Base-by-base conservation (phyloP, 148 eudicot genomes). In the Polygonum aviculare region DNA sequence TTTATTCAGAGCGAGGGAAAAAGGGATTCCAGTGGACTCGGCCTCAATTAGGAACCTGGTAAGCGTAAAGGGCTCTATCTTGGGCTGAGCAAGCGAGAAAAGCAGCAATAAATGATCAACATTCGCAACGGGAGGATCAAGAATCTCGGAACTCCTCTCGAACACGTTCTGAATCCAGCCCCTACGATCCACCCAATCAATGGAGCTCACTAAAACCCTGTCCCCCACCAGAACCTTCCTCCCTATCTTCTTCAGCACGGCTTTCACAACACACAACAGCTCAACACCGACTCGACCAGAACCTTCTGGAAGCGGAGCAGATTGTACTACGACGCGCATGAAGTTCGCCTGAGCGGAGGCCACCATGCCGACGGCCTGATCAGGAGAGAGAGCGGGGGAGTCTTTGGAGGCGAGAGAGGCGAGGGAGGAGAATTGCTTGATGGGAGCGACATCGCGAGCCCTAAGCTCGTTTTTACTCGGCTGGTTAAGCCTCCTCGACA, bases 31-130 rank as follows among this genome's bases (percentile, higher is more conserved):
- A 4, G 91, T 79, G 5, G 97, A 92, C 76, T 94, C 97, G 5
- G 98, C 98, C 76, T 94, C 98, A 44, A 94, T 87, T 78, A 94
- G 79, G 69, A 94, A 94, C 90, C 97, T 87, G 52, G 97, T 92
- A 36, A 94, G 86, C 59, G 77, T 69, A 77, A 83, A 90, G 7
- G 90, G 87, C 74, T 94, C 96, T 4, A 92, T 18, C 75, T 86
- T 92, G 22, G 96, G 98, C 81, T 89, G 90, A 16, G 92, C 93
- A 85, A 94, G 77, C 0, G 97, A 92, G 75, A 94, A 94, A 63
- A 90, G 74, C 51, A 94, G 93, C 77, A 94, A 45, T 74, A 89
- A 82, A 81, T 90, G 96, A 84, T 91, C 97, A 47, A 91, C 91
- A 88, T 94, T 94, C 1, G 98, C 97, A 48, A 94, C 86, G 5